These are phyloP conservation scores for Aspergillus panamensis DNA, from an alignment of 495 filamentous ascomycete genomes.

Conservation along the genomic window DNA sequence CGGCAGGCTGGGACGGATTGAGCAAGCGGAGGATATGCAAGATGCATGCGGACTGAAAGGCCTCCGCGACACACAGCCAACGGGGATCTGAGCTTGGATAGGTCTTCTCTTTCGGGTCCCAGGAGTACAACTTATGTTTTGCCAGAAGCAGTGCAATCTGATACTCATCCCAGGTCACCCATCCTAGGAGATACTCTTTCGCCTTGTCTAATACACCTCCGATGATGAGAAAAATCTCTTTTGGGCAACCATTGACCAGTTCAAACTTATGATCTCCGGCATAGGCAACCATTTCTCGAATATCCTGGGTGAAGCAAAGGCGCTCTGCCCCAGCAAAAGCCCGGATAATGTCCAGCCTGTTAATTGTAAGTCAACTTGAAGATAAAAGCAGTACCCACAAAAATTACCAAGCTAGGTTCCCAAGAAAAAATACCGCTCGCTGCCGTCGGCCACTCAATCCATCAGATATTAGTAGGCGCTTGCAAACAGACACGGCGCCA, in stretches of 20 bases:
- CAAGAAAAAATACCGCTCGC: constrained; percentile 37
- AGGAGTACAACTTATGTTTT: constrained; percentile 29
- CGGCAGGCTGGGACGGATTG: constrained; percentile 26
- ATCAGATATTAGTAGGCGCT: constrained; percentile 29
- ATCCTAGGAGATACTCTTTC: constrained; percentile 30
- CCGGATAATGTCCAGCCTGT: constrained; percentile 39
- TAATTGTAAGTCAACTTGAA: neutral
- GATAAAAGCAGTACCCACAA: neutral
- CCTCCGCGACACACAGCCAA: constrained; percentile 33
- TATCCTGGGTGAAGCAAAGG: constrained; percentile 35
- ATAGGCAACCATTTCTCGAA: constrained; percentile 30
- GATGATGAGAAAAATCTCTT: constrained; percentile 35
- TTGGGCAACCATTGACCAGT: constrained; percentile 36
- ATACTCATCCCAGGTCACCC: constrained; percentile 21
- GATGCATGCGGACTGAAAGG: constrained; percentile 36
- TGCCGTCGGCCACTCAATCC: constrained; percentile 26
- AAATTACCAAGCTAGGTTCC: constrained; percentile 36
- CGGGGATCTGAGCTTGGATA: constrained; percentile 31
- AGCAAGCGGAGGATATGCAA: constrained; percentile 34
- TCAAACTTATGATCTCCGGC: constrained; percentile 33
- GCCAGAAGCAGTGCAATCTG: constrained; percentile 17
- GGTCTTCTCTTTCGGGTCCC: constrained; percentile 23
- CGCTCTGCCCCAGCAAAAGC: constrained; percentile 31
- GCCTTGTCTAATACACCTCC: constrained; percentile 32
- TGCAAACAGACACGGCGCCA: constrained; percentile 39